A percentile compares a stretch with the other conserved stretches of the same genome.
These are phyloP conservation scores for Penicillium frequentans DNA, from an alignment of 2,329 filamentous ascomycete genomes.

Conservation along the genomic window DNA sequence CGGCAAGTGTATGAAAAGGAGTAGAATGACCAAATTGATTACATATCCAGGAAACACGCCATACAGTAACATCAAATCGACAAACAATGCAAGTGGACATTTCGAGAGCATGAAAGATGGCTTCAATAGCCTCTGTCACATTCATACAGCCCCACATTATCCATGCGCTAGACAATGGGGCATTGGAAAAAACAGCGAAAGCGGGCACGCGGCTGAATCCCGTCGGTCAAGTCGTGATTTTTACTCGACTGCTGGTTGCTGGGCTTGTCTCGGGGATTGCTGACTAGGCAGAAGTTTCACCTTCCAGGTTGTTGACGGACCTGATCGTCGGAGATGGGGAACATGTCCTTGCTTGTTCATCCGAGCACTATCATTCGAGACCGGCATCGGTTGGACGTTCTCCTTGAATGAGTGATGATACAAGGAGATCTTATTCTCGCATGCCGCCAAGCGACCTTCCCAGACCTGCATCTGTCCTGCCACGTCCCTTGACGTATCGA, in stretches of 20 bases:
- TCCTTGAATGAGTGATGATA: background rate
- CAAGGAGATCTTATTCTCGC: background rate
- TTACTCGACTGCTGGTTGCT: background rate
- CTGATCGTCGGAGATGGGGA: background rate
- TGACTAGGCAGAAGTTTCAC: background rate
- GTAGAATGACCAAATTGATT: background rate
- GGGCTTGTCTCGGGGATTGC: too few species aligned
- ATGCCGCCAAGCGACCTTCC: too few species aligned
- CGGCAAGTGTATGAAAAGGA: background rate
- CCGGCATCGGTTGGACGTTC: background rate
- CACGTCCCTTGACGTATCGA: too few species aligned
- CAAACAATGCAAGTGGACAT: background rate
- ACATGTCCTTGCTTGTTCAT: background rate
- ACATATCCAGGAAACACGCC: background rate
- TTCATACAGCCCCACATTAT: background rate
- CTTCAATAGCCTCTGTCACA: background rate
- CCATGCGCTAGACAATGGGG: background rate
- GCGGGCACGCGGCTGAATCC: background rate
- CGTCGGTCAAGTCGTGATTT: background rate
- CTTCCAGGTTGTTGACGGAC: background rate
- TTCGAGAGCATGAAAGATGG: background rate
- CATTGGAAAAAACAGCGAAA: background rate
- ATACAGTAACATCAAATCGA: background rate
- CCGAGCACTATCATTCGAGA: background rate
- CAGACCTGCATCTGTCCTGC: too few species aligned